Evolutionary conservation across 768 basidiomycete genomes (phyloP).

Genomic region (Boletus eberwhitei): DNA sequence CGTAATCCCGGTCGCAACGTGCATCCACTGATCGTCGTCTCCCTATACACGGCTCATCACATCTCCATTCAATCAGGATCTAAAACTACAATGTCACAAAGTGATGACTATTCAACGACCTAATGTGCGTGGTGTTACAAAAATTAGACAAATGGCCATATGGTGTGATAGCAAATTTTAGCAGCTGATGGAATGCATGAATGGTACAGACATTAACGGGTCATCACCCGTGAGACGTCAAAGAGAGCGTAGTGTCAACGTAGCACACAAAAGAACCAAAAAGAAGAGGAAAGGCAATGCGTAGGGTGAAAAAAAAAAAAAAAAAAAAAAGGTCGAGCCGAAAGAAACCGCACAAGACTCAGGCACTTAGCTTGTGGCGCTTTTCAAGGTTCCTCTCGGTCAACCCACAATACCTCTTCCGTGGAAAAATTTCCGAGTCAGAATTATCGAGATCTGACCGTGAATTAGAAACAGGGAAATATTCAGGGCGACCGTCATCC

Average conservation of each 20-base stretch:
- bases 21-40: slow-evolving; percentile 4
- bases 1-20: slow-evolving; percentile 31
- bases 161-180: slow-evolving; percentile 14
- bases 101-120: slow-evolving; percentile 15
- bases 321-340: slow-evolving; percentile 6
- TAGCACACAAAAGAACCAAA: neutral
- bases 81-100: slow-evolving; percentile 29
- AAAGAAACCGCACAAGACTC: slow-evolving; percentile 12
- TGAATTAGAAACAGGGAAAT: slow-evolving; percentile 35
- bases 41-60: slow-evolving; percentile 8
- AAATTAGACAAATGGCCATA: slow-evolving; percentile 32
- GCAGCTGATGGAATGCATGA: slow-evolving; percentile 23
- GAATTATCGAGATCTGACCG: slow-evolving; percentile 33
- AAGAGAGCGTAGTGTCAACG: slow-evolving; percentile 16
- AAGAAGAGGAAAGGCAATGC: neutral
- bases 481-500: slow-evolving; percentile 29
- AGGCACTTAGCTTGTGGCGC: slow-evolving; percentile 26
- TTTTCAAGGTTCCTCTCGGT: slow-evolving; percentile 25
- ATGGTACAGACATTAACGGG: slow-evolving; percentile 22
- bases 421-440: slow-evolving; percentile 23
- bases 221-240: slow-evolving; percentile 22
- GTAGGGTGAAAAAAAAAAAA: neutral
- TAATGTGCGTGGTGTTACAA: slow-evolving; percentile 26
- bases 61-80: slow-evolving; percentile 20
- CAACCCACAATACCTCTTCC: slow-evolving; percentile 23